Percentiles rank a stretch among this genome's conserved stretches.
Conservation (phyloP, 2,329 filamentous ascomycete species). For the Phialophora chinensis region DNA sequence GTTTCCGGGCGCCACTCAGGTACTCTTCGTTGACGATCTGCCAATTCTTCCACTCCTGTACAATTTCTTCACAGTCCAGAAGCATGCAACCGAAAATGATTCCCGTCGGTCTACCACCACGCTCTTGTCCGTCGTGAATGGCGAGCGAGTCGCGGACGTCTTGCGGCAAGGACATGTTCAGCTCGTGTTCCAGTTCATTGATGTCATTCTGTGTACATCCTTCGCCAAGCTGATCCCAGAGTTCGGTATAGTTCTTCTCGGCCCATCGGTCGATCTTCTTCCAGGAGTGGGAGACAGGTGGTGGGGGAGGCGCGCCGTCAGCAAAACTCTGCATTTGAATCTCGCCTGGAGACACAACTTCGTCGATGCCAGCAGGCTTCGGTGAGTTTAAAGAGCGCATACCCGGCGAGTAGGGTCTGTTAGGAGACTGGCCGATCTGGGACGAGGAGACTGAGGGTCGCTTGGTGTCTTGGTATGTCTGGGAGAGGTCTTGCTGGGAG, state of each 20-base stretch:
- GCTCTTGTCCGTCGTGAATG: conserved; percentile 95
- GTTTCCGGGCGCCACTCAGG: conserved; percentile 63
- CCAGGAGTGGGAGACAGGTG: conserved; percentile 89
- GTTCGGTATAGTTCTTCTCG: conserved; percentile 92
- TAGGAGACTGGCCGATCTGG: conserved; percentile 61
- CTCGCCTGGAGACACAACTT: conserved; percentile 70
- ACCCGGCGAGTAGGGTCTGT: conserved; percentile 85
- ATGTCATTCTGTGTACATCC: conserved; percentile 92
- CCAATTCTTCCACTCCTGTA: conserved; percentile 98
- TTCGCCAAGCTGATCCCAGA: conserved; percentile 91
- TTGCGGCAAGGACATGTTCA: conserved; percentile 91
- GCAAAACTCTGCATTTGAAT: conserved; percentile 97
- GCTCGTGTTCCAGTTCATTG: conserved; percentile 93
- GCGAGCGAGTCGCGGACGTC: conserved; percentile 91
- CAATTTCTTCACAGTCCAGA: conserved; percentile 96
- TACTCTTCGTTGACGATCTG: conserved; percentile 90
- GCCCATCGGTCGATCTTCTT: conserved; percentile 91
- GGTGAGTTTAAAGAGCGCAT: conserved; percentile 69
- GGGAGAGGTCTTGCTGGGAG: conserved; percentile 82
- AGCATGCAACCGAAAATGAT: conserved; percentile 95
- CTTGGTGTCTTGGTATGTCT: conserved; percentile 74
- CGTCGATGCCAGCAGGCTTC: conserved; percentile 34
- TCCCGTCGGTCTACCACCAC: conserved; percentile 86
- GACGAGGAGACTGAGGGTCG: conserved; percentile 58
- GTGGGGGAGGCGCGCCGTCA: conserved; percentile 87